phyloP scores from a whole-genome alignment of 768 basidiomycete species.

The Rhodotorula graminis region DNA sequence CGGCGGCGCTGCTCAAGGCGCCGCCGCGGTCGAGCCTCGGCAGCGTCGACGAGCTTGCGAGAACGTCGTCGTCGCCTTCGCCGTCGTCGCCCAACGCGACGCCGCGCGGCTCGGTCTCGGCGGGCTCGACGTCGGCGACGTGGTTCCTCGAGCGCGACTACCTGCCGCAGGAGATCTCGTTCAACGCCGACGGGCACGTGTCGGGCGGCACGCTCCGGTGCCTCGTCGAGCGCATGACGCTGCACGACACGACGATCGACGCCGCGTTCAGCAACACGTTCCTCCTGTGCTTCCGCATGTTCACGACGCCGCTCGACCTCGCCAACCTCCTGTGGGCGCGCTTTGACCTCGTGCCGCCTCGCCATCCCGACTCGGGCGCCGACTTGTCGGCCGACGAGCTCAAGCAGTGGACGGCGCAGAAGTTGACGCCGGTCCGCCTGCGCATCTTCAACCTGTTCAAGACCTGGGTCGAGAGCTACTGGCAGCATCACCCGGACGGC shows the following conservation, averaged over 20 bases:
- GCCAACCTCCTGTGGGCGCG: slow-evolving; percentile 71
- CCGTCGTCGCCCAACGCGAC: slow-evolving; percentile 2
- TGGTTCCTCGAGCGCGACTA: slow-evolving; percentile 56
- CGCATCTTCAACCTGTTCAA: slow-evolving; percentile 90
- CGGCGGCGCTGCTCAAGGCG: slow-evolving; percentile 3
- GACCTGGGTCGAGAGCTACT: slow-evolving; percentile 86
- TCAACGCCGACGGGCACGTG: slow-evolving; percentile 82
- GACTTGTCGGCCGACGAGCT: slow-evolving; percentile 58
- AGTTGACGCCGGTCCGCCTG: slow-evolving; percentile 82
- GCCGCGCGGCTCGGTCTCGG: background rate
- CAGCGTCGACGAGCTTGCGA: background rate
- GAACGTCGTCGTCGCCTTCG: slow-evolving; percentile 1
- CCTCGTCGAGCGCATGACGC: slow-evolving; percentile 95
- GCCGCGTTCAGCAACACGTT: slow-evolving; percentile 80
- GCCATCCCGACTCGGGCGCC: slow-evolving; percentile 49
- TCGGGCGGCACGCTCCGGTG: slow-evolving; percentile 84
- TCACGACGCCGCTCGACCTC: slow-evolving; percentile 71
- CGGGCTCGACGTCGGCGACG: background rate
- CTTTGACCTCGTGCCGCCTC: slow-evolving; percentile 67
- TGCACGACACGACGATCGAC: slow-evolving; percentile 85
- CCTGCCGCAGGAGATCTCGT: slow-evolving; percentile 73
- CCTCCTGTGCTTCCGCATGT: slow-evolving; percentile 91
- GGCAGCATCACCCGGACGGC: slow-evolving; percentile 72
- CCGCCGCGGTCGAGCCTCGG: slow-evolving; percentile 5
- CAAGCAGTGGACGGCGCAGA: slow-evolving; percentile 74